Percentiles rank a stretch among this genome's conserved stretches.
phyloP scores from a whole-genome alignment of 1,284 basidiomycete genomes.

The Ustilago esculenta region DNA sequence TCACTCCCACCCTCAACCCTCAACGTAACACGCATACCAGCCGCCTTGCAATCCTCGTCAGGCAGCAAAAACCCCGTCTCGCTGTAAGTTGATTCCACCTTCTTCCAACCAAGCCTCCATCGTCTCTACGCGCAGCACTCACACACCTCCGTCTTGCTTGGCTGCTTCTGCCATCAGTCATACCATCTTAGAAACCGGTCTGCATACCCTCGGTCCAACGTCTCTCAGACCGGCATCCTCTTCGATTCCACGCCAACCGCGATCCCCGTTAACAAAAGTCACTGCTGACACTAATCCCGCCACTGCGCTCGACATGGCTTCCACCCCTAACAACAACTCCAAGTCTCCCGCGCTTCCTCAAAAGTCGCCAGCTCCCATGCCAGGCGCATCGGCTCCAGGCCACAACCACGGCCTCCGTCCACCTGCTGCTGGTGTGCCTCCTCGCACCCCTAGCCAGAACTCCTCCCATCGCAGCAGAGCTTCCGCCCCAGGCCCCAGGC shows the following conservation, averaged over 20 bases:
- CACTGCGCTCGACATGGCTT: slow-evolving; percentile 22
- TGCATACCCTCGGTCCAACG: slow-evolving; percentile 14
- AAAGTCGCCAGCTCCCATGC: slow-evolving; percentile 21
- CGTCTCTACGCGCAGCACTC: no score
- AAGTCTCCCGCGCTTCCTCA: slow-evolving; percentile 31
- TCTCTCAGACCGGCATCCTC: slow-evolving; percentile 1
- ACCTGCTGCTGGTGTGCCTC: slow-evolving; percentile 14
- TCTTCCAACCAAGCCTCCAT: no score
- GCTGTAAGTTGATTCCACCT: slow-evolving; percentile 10
- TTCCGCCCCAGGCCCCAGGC: slow-evolving; percentile 15
- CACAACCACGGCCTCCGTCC: slow-evolving; percentile 28
- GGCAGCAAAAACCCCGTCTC: slow-evolving; percentile 2
- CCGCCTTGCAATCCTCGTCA: slow-evolving; percentile 7
- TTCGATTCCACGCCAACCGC: no score
- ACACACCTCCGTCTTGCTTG: no score
- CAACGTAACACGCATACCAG: slow-evolving; percentile 20
- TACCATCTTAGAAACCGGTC: slow-evolving; percentile 15
- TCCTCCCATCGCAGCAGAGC: slow-evolving; percentile 38
- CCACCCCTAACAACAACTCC: slow-evolving; percentile 23
- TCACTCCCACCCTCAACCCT: background rate
- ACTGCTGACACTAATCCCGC: background rate
- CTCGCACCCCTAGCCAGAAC: slow-evolving; percentile 29
- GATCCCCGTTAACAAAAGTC: no score
- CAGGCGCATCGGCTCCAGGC: slow-evolving; percentile 7
- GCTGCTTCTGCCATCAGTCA: no score